Conservation (phyloP, 2,329 filamentous ascomycete species). For the Stagonosporopsis chrysanthemi region DNA sequence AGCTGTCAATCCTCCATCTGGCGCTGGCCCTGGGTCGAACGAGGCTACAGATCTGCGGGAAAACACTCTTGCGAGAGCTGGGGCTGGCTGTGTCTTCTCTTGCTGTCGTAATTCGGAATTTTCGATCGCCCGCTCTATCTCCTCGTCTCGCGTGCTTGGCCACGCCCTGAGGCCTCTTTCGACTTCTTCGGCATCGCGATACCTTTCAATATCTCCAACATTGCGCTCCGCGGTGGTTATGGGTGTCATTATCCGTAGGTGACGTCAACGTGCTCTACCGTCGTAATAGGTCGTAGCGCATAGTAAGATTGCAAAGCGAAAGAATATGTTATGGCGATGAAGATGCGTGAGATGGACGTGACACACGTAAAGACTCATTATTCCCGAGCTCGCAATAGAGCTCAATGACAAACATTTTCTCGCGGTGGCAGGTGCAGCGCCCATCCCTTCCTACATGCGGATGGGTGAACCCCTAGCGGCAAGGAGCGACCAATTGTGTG, state of each 20-base stretch:
- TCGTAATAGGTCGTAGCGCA: background rate
- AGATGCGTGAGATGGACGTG: background rate
- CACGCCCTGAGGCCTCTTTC: constrained; percentile 9
- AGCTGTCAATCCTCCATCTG: constrained; percentile 61
- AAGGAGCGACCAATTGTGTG: background rate
- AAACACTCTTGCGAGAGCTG: constrained; percentile 26
- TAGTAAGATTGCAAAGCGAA: background rate
- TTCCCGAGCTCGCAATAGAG: constrained; percentile 6
- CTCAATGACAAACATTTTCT: constrained; percentile 10
- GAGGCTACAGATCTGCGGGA: constrained; percentile 36
- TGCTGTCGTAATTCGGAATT: constrained; percentile 10
- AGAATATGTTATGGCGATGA: background rate
- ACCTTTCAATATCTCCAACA: background rate
- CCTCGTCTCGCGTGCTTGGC: constrained; percentile 27
- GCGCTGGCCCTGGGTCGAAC: constrained; percentile 39
- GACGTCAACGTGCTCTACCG: background rate
- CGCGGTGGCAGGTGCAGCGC: constrained; percentile 3
- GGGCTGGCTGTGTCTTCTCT: constrained; percentile 3
- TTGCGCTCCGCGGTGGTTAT: background rate
- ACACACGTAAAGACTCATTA: background rate
- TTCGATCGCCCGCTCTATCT: constrained; percentile 23
- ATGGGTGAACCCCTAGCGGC: background rate
- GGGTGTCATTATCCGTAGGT: constrained; percentile 1
- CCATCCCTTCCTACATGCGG: constrained; percentile 5
- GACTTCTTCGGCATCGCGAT: background rate